These are phyloP conservation scores for Pythium insidiosum DNA, from an alignment of 352 stramenopile genomes.

Conservation along the genomic window DNA sequence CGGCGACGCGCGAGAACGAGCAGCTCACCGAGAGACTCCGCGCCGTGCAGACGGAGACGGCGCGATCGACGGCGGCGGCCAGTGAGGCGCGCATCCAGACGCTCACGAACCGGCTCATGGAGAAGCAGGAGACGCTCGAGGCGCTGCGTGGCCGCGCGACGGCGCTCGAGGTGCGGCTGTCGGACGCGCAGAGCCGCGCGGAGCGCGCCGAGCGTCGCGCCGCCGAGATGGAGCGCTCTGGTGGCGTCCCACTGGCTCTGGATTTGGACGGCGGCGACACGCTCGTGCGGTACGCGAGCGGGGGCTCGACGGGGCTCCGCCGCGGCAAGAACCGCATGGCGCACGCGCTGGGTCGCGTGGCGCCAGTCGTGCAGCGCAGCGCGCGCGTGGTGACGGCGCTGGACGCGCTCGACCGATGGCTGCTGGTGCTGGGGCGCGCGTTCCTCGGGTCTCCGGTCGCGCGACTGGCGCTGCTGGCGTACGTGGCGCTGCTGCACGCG, in stretches of 20 bases:
- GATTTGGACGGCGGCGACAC: constrained; percentile 70
- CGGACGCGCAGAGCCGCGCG: constrained; percentile 34
- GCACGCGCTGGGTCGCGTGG: constrained; percentile 49
- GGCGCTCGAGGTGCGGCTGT: constrained; percentile 63
- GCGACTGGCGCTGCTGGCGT: constrained; percentile 63
- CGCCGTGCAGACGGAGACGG: constrained; percentile 16
- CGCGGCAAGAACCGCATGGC: constrained; percentile 56
- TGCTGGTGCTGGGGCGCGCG: constrained; percentile 70
- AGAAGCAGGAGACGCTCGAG: constrained; percentile 80
- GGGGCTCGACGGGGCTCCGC: constrained; percentile 12
- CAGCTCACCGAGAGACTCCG: constrained; percentile 37
- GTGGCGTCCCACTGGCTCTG: constrained; percentile 30
- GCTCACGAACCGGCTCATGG: constrained; percentile 70
- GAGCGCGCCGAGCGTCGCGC: constrained; percentile 51
- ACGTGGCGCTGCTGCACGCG: constrained; percentile 74
- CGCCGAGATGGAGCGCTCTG: constrained; percentile 54
- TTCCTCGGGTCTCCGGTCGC: constrained; percentile 72
- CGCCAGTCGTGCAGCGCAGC: constrained; percentile 64
- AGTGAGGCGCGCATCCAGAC: constrained; percentile 62
- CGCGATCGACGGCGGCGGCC: constrained; percentile 13
- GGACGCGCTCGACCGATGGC: constrained; percentile 61
- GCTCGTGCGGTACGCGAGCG: constrained; percentile 20
- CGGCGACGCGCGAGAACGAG: constrained; percentile 27
- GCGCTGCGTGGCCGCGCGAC: constrained; percentile 50
- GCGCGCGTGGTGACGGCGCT: constrained; percentile 50